Evolutionary conservation across 1,139 yeast genomes (phyloP), one percentile per base, ranked within the genome.

Genomic region (Scheffersomyces parashehatae): DNA sequence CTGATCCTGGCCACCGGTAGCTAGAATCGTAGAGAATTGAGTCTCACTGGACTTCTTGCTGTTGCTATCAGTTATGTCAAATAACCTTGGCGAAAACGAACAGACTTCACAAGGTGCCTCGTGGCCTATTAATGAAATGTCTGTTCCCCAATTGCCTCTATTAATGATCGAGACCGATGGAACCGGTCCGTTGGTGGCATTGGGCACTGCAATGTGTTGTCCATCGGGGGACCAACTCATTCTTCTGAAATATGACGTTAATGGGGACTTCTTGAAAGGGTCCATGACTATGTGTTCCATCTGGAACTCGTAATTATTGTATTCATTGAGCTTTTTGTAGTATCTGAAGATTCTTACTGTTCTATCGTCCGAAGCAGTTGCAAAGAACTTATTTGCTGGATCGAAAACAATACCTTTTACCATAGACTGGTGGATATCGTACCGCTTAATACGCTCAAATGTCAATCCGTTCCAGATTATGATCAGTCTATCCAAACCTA

Each of bases 201-300:
- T 95, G 0, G 99, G 96, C 0, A 88, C 96, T 0, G 97, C 98
- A 41, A 93, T 87, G 57, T 88, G 93, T 60, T 88, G 95, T 1
- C 99, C 99, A 65, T 93, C 98, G 0, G 99, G 99, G 0, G 97
- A 88, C 99, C 99, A 93, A 24, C 96, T 87, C 67, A 88, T 79
- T 53, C 97, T 73, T 52, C 99, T 74, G 62, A 90, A 93, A 62
- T 93, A 93, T 0, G 98, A 89, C 0, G 97, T 88, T 49, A 91
- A 72, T 1, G 99, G 99, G 0, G 97, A 88, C 52, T 85, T 88
- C 46, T 75, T 77, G 67, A 93, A 95, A 0, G 99, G 99, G 29
- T 84, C 85, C 35, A 83, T 68, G 3, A 93, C 85, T 5, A 88
- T 79, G 45, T 87, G 85, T 59, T 93, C 99, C 58, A 91, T 81